phyloP scores from a whole-genome alignment of 306 rosid genomes.

The Cotoneaster glaucophyllus region DNA sequence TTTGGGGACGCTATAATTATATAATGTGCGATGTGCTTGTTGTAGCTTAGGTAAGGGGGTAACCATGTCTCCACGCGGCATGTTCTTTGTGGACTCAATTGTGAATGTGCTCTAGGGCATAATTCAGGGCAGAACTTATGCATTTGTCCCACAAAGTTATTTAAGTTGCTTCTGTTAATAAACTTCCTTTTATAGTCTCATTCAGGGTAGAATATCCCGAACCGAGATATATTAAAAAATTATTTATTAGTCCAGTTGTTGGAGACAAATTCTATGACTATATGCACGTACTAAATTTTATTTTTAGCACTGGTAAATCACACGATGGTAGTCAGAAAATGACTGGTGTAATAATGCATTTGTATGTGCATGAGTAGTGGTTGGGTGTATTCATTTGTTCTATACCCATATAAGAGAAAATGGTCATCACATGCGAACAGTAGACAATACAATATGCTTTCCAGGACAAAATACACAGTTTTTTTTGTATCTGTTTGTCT shows the following conservation, averaged over 20 bases:
- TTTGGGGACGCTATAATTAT: not conserved
- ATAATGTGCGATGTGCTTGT: not conserved
- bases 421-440: not conserved
- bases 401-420: not conserved
- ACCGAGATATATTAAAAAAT: too few relatives aligned
- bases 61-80: not conserved
- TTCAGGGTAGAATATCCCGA: too few relatives aligned
- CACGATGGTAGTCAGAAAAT: accelerated
- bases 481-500: not conserved
- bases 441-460: not conserved
- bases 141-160: not conserved
- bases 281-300: too few relatives aligned
- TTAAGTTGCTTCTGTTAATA: not conserved
- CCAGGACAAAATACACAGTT: not conserved
- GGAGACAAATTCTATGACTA: too few relatives aligned
- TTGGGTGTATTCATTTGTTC: not conserved
- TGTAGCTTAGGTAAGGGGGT: not conserved
- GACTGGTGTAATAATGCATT: not conserved
- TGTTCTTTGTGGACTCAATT: not conserved
- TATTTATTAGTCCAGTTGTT: too few relatives aligned
- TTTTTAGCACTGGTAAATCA: too few relatives aligned
- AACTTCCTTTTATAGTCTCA: not conserved
- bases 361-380: not conserved
- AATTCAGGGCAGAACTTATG: not conserved
- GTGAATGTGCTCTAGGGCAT: not conserved